Evolutionary conservation across 345 rosid species (phyloP), one percentile per base, ranked within the genome.

Genomic region (Cochlearia excelsa): DNA sequence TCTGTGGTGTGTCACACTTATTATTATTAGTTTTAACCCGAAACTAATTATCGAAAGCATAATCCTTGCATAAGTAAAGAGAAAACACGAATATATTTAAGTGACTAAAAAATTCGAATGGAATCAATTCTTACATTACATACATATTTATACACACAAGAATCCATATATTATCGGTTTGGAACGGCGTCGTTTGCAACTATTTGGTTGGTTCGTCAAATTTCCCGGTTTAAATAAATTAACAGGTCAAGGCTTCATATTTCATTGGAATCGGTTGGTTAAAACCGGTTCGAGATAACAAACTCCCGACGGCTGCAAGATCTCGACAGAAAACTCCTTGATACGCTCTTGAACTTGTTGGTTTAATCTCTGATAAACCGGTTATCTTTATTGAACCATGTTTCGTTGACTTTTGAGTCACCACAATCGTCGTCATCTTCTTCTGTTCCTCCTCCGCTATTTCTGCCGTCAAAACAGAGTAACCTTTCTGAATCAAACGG

Each of bases 321-420:
- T 90, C 97, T 37, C 99, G 75, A 76, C 99, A 90, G 70, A 93
- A 93, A 47, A 87, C 82, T 30, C 97, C 99, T 57, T 85, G 95
- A 45, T 75, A 86, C 47, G 73, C 77, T 40, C 70, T 77, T 9
- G 80, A 27, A 59, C 77, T 61, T 26, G 43, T 63, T 46, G 50
- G 52, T 48, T 54, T 60, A 2, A 10, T 45, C 0, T 71, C 75
- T 1, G 46, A 1, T 1, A 40, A 55, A 6, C 42, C 58, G 50
- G 31, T 41, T 28, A 2, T 39, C 2, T 11, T 23, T 0, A 29
- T 2, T 16, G 9, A 63, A 70, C 54, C 68, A 35, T 51, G 3
- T 0, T 37, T 71, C 30, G 23, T 33, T 33, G 35, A 3, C 5
- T 5, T 33, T 33, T 5, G 5, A 33, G 4, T 33, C 35, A 33